A percentile compares a stretch with the other conserved stretches of the same genome.
phyloP scores from a whole-genome alignment of 345 rosid species.

The Syzygium aromaticum region DNA sequence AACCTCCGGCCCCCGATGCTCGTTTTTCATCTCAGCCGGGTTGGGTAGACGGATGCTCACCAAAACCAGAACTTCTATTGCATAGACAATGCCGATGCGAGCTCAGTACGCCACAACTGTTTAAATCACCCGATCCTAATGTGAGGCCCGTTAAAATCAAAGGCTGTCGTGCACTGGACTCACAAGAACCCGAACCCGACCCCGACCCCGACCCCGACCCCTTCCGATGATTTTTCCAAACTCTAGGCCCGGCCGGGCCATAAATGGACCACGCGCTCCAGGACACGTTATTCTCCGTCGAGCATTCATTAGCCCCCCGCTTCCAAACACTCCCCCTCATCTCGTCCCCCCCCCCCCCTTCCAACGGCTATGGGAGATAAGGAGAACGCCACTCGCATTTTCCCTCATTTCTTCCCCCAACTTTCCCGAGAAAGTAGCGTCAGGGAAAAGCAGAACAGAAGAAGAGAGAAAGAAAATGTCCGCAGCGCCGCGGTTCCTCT shows the following conservation, averaged over 20 bases:
- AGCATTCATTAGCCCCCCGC: neutral
- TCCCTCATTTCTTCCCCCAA: neutral
- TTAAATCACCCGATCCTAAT: neutral
- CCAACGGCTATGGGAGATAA: neutral
- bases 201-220: neutral
- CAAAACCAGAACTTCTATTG: neutral
- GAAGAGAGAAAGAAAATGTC: neutral
- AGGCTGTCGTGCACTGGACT: neutral
- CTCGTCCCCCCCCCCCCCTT: neutral
- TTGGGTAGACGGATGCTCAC: neutral
- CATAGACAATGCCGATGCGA: neutral
- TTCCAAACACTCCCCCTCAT: neutral
- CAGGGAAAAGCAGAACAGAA: neutral
- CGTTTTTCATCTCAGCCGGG: neutral
- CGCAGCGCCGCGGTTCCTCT: neutral
- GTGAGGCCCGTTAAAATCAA: neutral
- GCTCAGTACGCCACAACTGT: neutral
- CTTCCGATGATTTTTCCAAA: neutral
- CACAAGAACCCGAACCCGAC: neutral
- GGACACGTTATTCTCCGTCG: slow-evolving; percentile 1
- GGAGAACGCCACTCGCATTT: neutral
- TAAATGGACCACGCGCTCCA: neutral
- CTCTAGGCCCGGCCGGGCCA: neutral
- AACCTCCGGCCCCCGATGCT: neutral
- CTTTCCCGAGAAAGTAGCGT: neutral